Base-by-base conservation (phyloP, 176 grass and related monocot species). In the Cenchrus purpureus region DNA sequence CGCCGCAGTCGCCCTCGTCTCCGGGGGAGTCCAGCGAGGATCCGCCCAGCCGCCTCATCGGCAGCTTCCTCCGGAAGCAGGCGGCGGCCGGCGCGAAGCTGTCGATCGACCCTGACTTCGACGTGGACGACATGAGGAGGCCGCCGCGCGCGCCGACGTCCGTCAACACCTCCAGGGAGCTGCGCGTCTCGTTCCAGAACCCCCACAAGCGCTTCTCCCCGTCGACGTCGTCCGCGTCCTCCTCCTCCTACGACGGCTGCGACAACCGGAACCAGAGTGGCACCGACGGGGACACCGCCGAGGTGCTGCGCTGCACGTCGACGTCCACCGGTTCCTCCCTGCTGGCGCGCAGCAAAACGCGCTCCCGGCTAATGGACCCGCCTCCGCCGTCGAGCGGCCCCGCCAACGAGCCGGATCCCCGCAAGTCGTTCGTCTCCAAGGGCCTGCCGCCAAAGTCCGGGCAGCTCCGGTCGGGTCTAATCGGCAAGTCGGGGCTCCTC, bases 271-370 rank as follows among this genome's bases (percentile, higher is more conserved):
- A 86, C 31, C 76, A 65, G 64, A 52, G 45, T 19, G 20, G 12
- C 65, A 71, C 11, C 16, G 60, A 58, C 8, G 57, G 25, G 8
- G 69, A 78, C 74, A 69, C 62, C 13, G 79, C 52, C 22, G 91
- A 96, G 79, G 94, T 99, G 19, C 7, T 94, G 16, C 87, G 81
- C 45, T 99, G 94, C 86, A 99, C 91, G 60, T 94, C 97, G 8
- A 85, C 86, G 31, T 90, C 93, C 13, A 53, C 84, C 15, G 86
- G 73, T 25, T 25, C 37, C 37, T 40, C 45, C 75, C 53, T 83
- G 61, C 15, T 96, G 71, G 84, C 88, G 50, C 83, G 90, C 10
- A 59, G 83, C 86, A 96, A 85, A 82, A 96, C 97, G 76, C 86
- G 88, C 1, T 99, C 97, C 12, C 69, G 97, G 34, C 75, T 99